These are phyloP conservation scores for Populus simonii DNA, from an alignment of 345 rosid genomes.

Conservation along the genomic window DNA sequence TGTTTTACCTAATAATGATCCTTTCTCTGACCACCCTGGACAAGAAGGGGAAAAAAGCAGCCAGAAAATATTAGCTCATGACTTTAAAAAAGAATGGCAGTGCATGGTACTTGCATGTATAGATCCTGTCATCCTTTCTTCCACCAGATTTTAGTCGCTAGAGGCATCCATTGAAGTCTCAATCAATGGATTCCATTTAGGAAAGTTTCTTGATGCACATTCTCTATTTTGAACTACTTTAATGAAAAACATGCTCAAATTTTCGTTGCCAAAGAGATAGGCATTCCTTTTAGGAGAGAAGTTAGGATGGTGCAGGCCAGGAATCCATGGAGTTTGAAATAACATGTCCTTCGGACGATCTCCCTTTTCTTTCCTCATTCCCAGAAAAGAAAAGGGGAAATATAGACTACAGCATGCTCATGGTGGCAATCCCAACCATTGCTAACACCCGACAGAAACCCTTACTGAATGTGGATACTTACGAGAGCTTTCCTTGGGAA, in stretches of 20 bases:
- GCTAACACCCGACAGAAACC: neutral
- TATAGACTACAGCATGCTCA: neutral
- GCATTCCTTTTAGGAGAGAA: neutral
- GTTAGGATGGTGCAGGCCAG: neutral
- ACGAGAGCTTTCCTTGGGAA: slow-evolving; percentile 48
- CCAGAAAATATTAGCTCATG: slow-evolving; percentile 4
- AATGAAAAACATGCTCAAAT: neutral
- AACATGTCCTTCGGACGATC: neutral
- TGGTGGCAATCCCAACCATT: neutral
- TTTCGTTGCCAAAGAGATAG: neutral
- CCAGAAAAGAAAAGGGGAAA: neutral
- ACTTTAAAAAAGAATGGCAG: slow-evolving; percentile 1
- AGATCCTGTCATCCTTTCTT: neutral
- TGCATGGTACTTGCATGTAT: neutral
- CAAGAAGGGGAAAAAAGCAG: neutral
- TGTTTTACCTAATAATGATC: slow-evolving; percentile 26
- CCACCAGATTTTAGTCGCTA: neutral
- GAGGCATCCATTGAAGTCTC: neutral
- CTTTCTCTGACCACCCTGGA: slow-evolving; percentile 45
- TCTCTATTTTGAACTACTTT: neutral
- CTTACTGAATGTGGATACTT: slow-evolving; percentile 4
- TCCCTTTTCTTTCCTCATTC: neutral
- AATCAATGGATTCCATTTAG: neutral
- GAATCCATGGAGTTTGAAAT: neutral
- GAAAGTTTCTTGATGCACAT: neutral